Evolutionary conservation across 345 rosid species (phyloP), one percentile per base, ranked within the genome.

Genomic region (Ceriops zippeliana): DNA sequence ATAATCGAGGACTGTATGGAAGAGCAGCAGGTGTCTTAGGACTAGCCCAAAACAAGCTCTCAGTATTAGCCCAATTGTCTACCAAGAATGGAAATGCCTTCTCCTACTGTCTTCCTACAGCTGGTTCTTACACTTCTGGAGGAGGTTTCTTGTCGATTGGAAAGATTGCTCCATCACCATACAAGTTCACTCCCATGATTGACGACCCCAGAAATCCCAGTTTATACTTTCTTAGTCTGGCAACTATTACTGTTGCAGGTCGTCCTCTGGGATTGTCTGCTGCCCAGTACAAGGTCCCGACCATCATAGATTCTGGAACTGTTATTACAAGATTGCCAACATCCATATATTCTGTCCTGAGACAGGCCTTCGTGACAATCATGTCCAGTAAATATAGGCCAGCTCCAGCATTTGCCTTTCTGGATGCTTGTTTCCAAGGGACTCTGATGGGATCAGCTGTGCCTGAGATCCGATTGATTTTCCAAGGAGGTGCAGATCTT

Each of bases 291-390:
- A 71, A 31, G 47, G 77, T 73, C 51, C 81, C 71, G 7, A 85
- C 86, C 51, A 76, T 85, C 71, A 75, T 85, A 38, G 89, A 85
- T 73, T 85, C 89, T 0, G 86, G 89, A 35, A 85, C 86, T 0
- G 85, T 85, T 3, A 76, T 85, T 61, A 80, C 89, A 0, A 79
- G 89, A 47, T 64, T 85, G 61, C 89, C 89, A 5, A 24, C 1
- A 24, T 49, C 89, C 5, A 51, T 80, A 11, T 85, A 82, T 31
- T 26, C 68, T 0, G 68, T 77, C 3, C 72, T 85, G 20, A 61
- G 38, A 19, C 53, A 59, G 52, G 86, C 80, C 11, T 80, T 85
- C 32, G 65, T 59, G 15, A 70, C 52, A 38, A 32, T 76, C 64
- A 79, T 85, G 83, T 78, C 81, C 3, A 53, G 27, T 52, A 80